A percentile compares a stretch with the other conserved stretches of the same genome.
Conservation (phyloP, 345 rosid species). For the Mangifera indica region DNA sequence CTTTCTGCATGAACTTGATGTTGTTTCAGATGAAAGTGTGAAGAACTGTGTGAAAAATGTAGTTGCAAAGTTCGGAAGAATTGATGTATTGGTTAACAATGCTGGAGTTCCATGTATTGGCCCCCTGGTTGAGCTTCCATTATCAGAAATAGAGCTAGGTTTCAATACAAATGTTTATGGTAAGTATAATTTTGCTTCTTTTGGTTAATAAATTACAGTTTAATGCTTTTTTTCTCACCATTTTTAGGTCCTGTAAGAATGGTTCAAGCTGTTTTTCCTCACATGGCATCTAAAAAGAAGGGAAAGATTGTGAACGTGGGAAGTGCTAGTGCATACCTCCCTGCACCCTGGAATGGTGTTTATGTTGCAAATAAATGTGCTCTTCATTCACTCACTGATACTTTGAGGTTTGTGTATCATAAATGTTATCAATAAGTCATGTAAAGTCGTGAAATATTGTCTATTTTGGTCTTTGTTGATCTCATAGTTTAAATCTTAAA, state of each 20-base stretch:
- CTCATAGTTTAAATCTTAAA: too few species aligned
- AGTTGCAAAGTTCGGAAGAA: constrained; percentile 54
- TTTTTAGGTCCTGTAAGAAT: constrained; percentile 79
- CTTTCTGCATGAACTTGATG: constrained; percentile 68
- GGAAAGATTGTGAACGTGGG: constrained; percentile 82
- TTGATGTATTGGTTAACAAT: constrained; percentile 80
- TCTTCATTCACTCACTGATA: constrained; percentile 73
- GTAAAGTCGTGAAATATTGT: too few species aligned
- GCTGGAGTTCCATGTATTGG: constrained; percentile 87
- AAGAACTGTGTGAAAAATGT: constrained; percentile 43
- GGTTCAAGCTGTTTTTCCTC: constrained; percentile 84
- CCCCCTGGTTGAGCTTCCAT: constrained; percentile 79
- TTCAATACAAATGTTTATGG: constrained; percentile 81
- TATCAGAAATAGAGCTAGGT: constrained; percentile 53
- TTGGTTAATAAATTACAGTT: too few species aligned
- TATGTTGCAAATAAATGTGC: constrained; percentile 88
- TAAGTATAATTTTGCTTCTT: constrained; percentile 20
- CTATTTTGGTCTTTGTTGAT: too few species aligned
- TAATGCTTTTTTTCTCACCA: too few species aligned
- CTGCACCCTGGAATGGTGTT: constrained; percentile 77
- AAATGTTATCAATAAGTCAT: too few species aligned
- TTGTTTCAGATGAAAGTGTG: constrained; percentile 63
- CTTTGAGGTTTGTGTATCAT: constrained; percentile 53
- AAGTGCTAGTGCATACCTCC: constrained; percentile 53
- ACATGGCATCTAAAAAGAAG: constrained; percentile 69